Evolutionary conservation across 345 rosid species (phyloP), one percentile per base, ranked within the genome.

Genomic region (Citrus cavaleriei): DNA sequence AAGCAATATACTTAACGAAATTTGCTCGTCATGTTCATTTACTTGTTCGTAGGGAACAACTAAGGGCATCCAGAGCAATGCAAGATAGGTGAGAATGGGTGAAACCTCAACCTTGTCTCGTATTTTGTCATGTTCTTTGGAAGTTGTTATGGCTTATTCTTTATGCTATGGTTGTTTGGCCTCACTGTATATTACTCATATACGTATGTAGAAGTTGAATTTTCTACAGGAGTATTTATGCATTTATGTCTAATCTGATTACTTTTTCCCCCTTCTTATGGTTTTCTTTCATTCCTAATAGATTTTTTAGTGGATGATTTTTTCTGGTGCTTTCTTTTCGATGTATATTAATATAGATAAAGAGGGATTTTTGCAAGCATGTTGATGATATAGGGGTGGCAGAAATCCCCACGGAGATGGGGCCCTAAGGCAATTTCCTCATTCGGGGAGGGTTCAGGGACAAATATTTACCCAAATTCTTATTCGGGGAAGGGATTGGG

Each of bases 11-110:
- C 87, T 90, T 95, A 32, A 95, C 99, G 0, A 95, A 95, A 84
- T 95, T 91, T 81, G 99, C 98, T 38, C 91, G 95, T 57, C 99
- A 95, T 85, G 98, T 95, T 89, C 99, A 95, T 89, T 88, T 95
- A 77, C 98, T 95, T 54, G 97, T 95, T 70, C 98, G 99, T 27
- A 88, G 80, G 81, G 98, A 87, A 46, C 95, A 90, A 37, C 86
- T 95, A 75, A 90, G 97, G 85, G 99, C 98, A 57, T 95, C 99
- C 77, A 95, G 72, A 83, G 99, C 99, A 79, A 95, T 95, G 99
- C 99, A 95, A 87, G 99, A 95, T 89, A 91, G 98, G 99, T 93
- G 87, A 89, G 93, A 77, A 70, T 72, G 55, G 25, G 14, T 62
- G 72, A 40, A 78, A 28, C 72, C 35, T 19, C 5, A 24, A 37